phyloP scores from a whole-genome alignment of 441 rosid genomes.

The Syzygium syzygioides region DNA sequence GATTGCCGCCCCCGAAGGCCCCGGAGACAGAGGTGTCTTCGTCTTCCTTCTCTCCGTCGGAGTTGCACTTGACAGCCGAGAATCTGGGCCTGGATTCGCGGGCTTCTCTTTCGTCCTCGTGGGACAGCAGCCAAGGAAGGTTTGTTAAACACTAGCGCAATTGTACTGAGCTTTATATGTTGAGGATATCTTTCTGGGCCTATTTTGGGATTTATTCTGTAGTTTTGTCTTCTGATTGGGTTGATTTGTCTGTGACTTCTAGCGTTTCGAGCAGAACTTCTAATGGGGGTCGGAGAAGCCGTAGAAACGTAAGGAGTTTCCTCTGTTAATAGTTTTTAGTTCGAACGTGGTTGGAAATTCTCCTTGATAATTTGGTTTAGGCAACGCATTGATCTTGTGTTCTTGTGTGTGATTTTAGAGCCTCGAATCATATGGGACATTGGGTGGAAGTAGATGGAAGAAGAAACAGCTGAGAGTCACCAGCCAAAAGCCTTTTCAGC shows the following conservation, averaged over 20 bases:
- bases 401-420: constrained; percentile 38
- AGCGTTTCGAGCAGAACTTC: constrained; percentile 63
- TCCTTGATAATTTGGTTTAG: background rate
- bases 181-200: background rate
- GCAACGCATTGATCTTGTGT: background rate
- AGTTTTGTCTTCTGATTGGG: constrained; percentile 1
- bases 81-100: constrained; percentile 64
- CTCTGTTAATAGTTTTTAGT: background rate
- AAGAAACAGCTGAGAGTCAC: constrained; percentile 69
- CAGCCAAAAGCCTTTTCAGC: constrained; percentile 66
- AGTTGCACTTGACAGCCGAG: constrained; percentile 57
- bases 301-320: constrained; percentile 52
- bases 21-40: constrained; percentile 21
- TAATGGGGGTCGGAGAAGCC: constrained; percentile 67
- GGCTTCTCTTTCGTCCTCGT: constrained; percentile 56
- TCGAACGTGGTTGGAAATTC: background rate
- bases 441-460: constrained; percentile 63
- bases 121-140: constrained; percentile 73
- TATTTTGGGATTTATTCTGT: constrained; percentile 2
- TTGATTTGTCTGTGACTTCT: constrained; percentile 1
- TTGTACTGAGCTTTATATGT: background rate
- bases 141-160: constrained; percentile 16
- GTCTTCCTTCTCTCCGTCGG: constrained; percentile 39
- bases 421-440: constrained; percentile 57
- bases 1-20: constrained; percentile 35